phyloP scores from a whole-genome alignment of 345 rosid species.

The Lepidium sativum region DNA sequence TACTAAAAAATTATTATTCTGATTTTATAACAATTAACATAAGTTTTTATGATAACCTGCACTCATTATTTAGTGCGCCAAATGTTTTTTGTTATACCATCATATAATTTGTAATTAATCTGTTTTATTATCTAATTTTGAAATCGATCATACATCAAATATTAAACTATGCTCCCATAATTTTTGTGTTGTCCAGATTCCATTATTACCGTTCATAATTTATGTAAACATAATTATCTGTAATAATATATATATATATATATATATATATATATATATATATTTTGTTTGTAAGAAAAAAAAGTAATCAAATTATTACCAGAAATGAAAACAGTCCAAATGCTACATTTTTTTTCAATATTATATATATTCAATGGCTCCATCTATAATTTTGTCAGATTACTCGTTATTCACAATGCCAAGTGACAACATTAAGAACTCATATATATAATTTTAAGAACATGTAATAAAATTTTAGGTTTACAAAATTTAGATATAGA shows the following conservation, averaged over 20 bases:
- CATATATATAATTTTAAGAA: too few relatives aligned
- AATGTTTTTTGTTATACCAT: too few relatives aligned
- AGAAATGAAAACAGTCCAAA: background rate
- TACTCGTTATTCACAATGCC: background rate
- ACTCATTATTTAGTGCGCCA: too few relatives aligned
- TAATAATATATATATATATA: too few relatives aligned
- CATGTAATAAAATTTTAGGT: background rate
- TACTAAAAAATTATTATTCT: too few relatives aligned
- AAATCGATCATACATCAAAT: background rate
- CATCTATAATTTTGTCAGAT: background rate
- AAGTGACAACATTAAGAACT: background rate
- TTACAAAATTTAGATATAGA: too few relatives aligned
- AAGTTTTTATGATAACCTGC: too few relatives aligned
- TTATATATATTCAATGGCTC: background rate
- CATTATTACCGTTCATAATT: background rate
- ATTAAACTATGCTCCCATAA: background rate
- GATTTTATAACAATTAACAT: too few relatives aligned
- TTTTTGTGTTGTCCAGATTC: background rate
- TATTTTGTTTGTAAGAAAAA: background rate
- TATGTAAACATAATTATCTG: too few relatives aligned
- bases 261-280: too few relatives aligned
- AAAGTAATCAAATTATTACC: background rate
- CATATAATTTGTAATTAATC: too few relatives aligned
- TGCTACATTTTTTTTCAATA: background rate
- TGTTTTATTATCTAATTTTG: too few relatives aligned